These are phyloP conservation scores for Phyllosticta ampelicida DNA, from an alignment of 2,329 filamentous ascomycete genomes.

Conservation along the genomic window DNA sequence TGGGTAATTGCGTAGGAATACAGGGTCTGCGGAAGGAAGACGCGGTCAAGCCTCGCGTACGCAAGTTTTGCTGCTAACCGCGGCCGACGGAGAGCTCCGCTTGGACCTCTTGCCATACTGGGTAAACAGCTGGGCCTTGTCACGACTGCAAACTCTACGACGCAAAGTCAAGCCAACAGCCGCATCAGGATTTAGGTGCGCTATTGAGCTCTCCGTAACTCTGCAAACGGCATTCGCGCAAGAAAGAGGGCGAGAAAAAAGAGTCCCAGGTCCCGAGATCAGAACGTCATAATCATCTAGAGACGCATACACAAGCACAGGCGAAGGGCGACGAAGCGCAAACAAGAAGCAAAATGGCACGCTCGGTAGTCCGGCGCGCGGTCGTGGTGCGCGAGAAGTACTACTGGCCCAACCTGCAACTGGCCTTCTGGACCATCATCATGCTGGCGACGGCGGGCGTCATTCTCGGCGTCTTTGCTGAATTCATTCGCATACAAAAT, in stretches of 20 bases:
- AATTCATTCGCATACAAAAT: conserved; percentile 49
- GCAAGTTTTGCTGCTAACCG: background rate
- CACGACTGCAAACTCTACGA: no score
- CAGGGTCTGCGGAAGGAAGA: background rate
- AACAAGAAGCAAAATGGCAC: conserved; percentile 21
- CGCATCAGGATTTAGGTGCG: no score
- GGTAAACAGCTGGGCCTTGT: background rate
- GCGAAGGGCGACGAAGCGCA: background rate
- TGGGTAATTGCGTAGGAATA: background rate
- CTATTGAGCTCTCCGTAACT: background rate
- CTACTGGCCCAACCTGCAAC: conserved; percentile 54
- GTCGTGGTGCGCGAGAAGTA: conserved; percentile 42
- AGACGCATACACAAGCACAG: background rate
- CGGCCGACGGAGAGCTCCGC: background rate
- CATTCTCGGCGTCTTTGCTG: conserved; percentile 49
- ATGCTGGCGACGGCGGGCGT: conserved; percentile 48
- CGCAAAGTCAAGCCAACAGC: no score
- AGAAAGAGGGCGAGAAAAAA: background rate
- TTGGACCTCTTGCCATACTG: background rate
- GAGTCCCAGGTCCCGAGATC: background rate
- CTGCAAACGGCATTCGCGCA: background rate
- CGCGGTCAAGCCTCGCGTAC: background rate
- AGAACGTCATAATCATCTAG: background rate
- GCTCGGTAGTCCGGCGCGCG: conserved; percentile 27
- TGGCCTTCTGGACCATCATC: conserved; percentile 55